Evolutionary conservation across 2,329 filamentous ascomycete genomes (phyloP).

Genomic region (Xylaria sp.): DNA sequence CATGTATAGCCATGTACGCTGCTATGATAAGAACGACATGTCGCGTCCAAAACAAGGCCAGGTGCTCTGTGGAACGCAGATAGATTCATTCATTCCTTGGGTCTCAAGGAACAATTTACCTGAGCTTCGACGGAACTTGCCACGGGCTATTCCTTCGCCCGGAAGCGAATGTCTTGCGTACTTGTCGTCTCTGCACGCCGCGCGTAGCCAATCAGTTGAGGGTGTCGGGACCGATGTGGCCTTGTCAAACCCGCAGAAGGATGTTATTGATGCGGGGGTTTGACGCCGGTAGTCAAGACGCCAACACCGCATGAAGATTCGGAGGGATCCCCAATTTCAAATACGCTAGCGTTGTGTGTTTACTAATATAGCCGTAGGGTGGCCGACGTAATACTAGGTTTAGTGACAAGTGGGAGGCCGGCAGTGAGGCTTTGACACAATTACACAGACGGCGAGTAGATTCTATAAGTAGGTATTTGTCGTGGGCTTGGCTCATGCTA

Average conservation of each 20-base stretch:
- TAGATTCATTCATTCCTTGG: too few relatives aligned
- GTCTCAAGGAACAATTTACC: neutral
- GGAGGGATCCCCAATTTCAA: slow-evolving; percentile 13
- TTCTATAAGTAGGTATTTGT: too few relatives aligned
- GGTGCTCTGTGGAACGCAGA: too few relatives aligned
- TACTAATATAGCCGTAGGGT: neutral
- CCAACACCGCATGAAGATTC: neutral
- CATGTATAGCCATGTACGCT: too few relatives aligned
- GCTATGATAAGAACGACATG: too few relatives aligned
- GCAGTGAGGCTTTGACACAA: neutral
- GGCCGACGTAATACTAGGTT: neutral
- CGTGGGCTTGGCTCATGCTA: neutral
- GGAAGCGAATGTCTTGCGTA: slow-evolving; percentile 1
- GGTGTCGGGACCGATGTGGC: neutral
- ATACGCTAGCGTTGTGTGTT: neutral
- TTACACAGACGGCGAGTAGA: too few relatives aligned
- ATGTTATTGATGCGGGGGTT: slow-evolving; percentile 10
- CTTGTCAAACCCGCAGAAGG: slow-evolving; percentile 1
- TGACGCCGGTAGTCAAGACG: slow-evolving; percentile 19
- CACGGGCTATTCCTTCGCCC: slow-evolving; percentile 2
- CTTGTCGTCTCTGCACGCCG: neutral
- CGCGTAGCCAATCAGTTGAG: neutral
- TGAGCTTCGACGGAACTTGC: slow-evolving; percentile 11
- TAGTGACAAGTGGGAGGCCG: neutral
- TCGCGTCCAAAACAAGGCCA: too few relatives aligned